Conservation (phyloP, 1,139 yeast genomes). For the Candida sp. region DNA sequence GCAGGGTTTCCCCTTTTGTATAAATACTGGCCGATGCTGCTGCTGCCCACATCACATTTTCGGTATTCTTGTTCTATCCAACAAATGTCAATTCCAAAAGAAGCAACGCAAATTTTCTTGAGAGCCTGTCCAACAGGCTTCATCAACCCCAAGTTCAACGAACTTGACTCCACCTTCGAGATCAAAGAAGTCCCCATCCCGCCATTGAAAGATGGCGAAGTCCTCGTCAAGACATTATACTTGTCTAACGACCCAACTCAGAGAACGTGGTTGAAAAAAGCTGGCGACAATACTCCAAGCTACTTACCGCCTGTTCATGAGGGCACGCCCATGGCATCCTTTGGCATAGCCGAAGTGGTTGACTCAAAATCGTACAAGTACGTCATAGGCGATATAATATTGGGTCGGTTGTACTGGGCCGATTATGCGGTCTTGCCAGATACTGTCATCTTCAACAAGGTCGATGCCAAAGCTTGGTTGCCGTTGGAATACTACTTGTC, state of each 20-base stretch:
- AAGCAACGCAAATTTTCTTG: constrained; percentile 17
- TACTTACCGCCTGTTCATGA: constrained; percentile 51
- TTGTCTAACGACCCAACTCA: constrained; percentile 75
- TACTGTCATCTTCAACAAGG: constrained; percentile 21
- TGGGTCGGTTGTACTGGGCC: constrained; percentile 32
- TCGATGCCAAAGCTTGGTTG: constrained; percentile 25
- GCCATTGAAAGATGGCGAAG: constrained; percentile 42
- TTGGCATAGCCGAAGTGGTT: constrained; percentile 53
- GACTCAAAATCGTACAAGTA: constrained; percentile 43
- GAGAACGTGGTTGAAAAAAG: constrained; percentile 60
- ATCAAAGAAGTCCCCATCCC: constrained; percentile 15
- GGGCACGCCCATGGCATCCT: constrained; percentile 53
- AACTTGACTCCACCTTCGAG: constrained; percentile 26
- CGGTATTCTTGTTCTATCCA: too few species aligned
- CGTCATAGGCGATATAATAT: constrained; percentile 47
- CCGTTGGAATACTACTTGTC: constrained; percentile 31
- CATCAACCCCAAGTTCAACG: constrained; percentile 19
- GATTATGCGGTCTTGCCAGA: constrained; percentile 29
- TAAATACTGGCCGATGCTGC: too few species aligned
- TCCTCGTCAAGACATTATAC: constrained; percentile 50
- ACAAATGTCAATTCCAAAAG: constrained; percentile 14
- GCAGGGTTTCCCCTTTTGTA: too few species aligned
- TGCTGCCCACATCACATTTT: too few species aligned
- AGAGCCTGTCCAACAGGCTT: constrained; percentile 19
- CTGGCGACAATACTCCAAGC: constrained; percentile 40